A percentile compares a stretch with the other conserved stretches of the same genome.
Evolutionary conservation across 208 protist genomes (phyloP).

Genomic region (Vickermania ingenoplastis): DNA sequence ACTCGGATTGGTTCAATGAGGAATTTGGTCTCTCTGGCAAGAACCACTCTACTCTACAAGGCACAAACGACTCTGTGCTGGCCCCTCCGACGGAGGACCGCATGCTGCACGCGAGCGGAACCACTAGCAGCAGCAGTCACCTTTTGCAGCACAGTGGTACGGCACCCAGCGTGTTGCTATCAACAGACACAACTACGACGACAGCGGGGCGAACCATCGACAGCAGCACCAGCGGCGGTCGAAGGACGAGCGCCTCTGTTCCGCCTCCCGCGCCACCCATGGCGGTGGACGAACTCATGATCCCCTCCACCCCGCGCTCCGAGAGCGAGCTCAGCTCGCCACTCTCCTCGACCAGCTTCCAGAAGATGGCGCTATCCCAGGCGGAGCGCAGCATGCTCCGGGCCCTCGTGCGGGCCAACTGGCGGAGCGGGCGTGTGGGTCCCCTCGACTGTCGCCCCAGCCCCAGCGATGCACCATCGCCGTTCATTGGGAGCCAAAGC

Average conservation of each 20-base stretch:
- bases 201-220: neutral
- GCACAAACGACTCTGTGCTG: neutral
- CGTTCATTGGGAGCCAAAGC: too few relatives aligned
- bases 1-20: conserved; percentile 63
- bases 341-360: neutral
- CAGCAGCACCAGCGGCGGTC: neutral
- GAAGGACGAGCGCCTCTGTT: too few relatives aligned
- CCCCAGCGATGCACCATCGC: too few relatives aligned
- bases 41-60: neutral
- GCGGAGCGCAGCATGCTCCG: neutral
- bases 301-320: neutral
- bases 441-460: too few relatives aligned
- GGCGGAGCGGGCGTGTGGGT: neutral
- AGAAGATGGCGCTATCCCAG: neutral
- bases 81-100: neutral
- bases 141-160: neutral
- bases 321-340: neutral
- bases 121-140: neutral
- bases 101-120: neutral
- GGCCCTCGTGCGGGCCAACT: neutral
- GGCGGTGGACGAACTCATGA: neutral
- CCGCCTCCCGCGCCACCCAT: neutral
- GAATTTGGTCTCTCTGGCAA: conserved; percentile 22
- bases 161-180: too few relatives aligned
- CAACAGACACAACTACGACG: neutral